phyloP scores from a whole-genome alignment of 352 stramenopile species.

The Globisporangium irregulare region DNA sequence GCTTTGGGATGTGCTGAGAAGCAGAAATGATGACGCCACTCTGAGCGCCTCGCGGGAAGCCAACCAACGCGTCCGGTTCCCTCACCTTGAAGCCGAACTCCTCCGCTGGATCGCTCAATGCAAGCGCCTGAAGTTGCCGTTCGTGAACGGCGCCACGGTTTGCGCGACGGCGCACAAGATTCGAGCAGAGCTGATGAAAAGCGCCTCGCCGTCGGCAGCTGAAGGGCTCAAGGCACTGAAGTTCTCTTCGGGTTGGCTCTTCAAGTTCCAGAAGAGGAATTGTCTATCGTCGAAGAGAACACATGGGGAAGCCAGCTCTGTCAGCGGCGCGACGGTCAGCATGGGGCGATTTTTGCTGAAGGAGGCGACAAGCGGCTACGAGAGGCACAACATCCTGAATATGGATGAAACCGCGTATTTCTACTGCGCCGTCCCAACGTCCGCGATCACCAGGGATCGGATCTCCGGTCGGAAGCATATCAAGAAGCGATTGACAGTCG shows the following conservation, averaged over 20 bases:
- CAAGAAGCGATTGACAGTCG: slow-evolving; percentile 6
- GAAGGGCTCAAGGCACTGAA: neutral
- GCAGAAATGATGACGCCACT: neutral
- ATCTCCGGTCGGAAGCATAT: neutral
- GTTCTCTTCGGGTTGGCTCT: slow-evolving; percentile 2
- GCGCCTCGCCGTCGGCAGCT: neutral
- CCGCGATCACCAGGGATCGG: neutral
- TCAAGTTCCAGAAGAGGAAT: neutral
- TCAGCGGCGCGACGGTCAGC: neutral
- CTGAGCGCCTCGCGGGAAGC: neutral
- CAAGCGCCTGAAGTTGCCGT: neutral
- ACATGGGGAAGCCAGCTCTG: slow-evolving; percentile 2
- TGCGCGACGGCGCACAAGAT: neutral
- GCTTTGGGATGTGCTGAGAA: slow-evolving; percentile 1
- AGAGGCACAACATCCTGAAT: slow-evolving; percentile 10
- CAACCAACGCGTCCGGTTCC: neutral
- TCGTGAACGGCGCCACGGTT: neutral
- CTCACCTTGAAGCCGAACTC: neutral
- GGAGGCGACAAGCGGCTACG: neutral
- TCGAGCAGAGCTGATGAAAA: neutral
- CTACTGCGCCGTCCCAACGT: neutral
- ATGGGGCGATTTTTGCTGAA: neutral
- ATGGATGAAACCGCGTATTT: slow-evolving; percentile 10
- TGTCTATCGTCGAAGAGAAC: slow-evolving; percentile 1
- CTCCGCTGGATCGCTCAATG: neutral